Evolutionary conservation across 169 alveolate genomes (phyloP).

Genomic region (Eimeria mitis): DNA sequence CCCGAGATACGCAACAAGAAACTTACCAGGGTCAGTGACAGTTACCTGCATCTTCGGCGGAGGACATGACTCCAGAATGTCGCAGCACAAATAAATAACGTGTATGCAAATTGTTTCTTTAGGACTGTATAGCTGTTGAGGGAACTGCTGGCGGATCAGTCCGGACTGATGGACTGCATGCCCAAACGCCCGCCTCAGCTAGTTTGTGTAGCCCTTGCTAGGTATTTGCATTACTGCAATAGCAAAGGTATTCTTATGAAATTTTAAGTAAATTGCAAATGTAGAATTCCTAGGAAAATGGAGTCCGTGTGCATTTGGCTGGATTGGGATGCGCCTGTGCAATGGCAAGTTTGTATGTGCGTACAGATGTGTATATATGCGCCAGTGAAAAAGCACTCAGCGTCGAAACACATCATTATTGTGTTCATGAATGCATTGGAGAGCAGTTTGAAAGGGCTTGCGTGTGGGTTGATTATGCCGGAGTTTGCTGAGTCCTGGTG

Average conservation of each 20-base stretch:
- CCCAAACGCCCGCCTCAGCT: slow-evolving; percentile 36
- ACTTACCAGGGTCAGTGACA: slow-evolving; percentile 76
- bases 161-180: slow-evolving; percentile 14
- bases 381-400: neutral
- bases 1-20: neutral
- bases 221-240: neutral
- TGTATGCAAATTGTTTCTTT: neutral
- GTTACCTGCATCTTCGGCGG: slow-evolving; percentile 63
- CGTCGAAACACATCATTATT: neutral
- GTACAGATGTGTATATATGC: neutral
- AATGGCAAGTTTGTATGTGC: neutral
- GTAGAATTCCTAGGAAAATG: neutral
- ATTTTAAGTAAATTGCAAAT: neutral
- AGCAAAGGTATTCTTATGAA: neutral
- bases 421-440: neutral
- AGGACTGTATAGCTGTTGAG: no score
- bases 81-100: neutral
- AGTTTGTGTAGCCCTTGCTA: neutral
- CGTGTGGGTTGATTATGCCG: neutral
- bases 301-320: neutral
- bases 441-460: neutral
- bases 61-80: neutral
- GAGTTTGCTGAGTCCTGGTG: neutral
- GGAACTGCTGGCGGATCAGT: slow-evolving; percentile 14
- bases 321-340: neutral